phyloP scores from a whole-genome alignment of 441 rosid species.

The Brassica hybrid region DNA sequence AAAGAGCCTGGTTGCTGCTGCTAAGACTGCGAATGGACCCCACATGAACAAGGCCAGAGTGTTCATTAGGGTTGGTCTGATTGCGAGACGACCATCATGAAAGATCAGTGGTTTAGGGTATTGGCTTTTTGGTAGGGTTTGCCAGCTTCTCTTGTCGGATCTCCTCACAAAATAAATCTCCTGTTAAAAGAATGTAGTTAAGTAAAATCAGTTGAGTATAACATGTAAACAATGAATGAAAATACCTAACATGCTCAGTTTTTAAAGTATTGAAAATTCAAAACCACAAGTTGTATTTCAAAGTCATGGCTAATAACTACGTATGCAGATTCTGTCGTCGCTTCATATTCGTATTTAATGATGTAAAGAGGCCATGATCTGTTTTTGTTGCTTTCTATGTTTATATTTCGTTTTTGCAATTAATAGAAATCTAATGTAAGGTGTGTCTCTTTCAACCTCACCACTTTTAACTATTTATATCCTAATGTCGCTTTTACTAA shows the following conservation, averaged over 20 bases:
- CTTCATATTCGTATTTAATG: slow-evolving; percentile 31
- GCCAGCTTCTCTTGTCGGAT: too few relatives aligned
- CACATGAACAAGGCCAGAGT: too few relatives aligned
- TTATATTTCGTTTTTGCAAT: slow-evolving; percentile 2
- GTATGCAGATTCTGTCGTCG: slow-evolving; percentile 24
- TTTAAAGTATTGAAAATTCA: neutral
- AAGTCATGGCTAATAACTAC: slow-evolving; percentile 34
- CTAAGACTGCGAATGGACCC: too few relatives aligned
- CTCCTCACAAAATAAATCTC: too few relatives aligned
- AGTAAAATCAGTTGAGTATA: slow-evolving; percentile 6
- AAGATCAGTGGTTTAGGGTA: too few relatives aligned
- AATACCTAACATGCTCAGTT: slow-evolving; percentile 21
- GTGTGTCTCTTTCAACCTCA: slow-evolving; percentile 22
- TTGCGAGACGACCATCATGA: too few relatives aligned
- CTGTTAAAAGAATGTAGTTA: neutral
- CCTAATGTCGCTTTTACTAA: slow-evolving; percentile 9
- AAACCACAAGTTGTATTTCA: slow-evolving; percentile 5
- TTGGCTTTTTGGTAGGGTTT: too few relatives aligned
- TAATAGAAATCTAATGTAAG: slow-evolving; percentile 1
- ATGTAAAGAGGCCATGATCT: neutral
- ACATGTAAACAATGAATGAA: slow-evolving; percentile 20
- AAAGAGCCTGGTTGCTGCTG: too few relatives aligned
- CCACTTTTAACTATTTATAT: neutral
- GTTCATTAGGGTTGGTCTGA: too few relatives aligned
- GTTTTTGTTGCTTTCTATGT: neutral